phyloP scores from a whole-genome alignment of 257 asterid genomes.

The Catharanthus roseus region DNA sequence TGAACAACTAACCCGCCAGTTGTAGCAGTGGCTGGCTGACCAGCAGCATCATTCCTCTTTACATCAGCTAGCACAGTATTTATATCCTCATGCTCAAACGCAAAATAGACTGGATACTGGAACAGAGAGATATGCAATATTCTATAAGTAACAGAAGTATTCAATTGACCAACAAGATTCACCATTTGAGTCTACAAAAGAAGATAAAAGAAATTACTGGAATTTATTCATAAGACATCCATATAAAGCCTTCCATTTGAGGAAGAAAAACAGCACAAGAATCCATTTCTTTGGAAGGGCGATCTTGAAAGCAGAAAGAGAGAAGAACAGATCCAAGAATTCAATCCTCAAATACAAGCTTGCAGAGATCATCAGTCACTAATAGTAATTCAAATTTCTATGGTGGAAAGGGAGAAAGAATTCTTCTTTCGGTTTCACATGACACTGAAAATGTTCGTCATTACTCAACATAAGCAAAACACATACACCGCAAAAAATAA shows the following conservation, averaged over 20 bases:
- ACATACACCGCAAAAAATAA: background rate
- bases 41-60: slow-evolving; percentile 79
- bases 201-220: background rate
- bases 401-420: background rate
- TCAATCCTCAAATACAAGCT: background rate
- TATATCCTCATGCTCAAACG: slow-evolving; percentile 72
- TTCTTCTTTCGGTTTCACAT: background rate
- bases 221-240: background rate
- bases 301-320: background rate
- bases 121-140: slow-evolving; percentile 25
- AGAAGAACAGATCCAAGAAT: background rate
- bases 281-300: background rate
- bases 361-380: background rate
- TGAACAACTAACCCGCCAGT: slow-evolving; percentile 90
- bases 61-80: slow-evolving; percentile 74
- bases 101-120: slow-evolving; percentile 96
- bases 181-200: slow-evolving; percentile 1
- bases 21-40: slow-evolving; percentile 94
- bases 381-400: background rate
- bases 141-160: background rate
- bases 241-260: background rate
- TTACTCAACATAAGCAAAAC: background rate
- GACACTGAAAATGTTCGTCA: background rate
- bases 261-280: background rate
- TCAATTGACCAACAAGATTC: background rate